Base-by-base conservation (phyloP, 73 alveolate genomes). In the Tetrahymena thermophila region DNA sequence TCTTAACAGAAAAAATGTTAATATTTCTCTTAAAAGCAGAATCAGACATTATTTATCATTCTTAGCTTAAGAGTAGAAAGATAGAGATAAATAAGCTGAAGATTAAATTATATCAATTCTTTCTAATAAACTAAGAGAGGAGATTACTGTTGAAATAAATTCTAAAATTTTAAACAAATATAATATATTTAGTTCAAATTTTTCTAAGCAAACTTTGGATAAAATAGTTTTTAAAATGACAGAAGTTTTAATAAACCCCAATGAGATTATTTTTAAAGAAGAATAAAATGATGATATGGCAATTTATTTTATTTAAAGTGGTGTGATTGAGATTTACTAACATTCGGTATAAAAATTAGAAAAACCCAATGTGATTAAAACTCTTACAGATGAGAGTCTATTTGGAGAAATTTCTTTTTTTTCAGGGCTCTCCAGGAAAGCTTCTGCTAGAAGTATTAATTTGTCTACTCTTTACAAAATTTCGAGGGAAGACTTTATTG, bases 391-490 rank as follows among this genome's bases (percentile, higher is more conserved):
- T 21, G 34, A 56, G 9, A 25, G 34, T 21, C 34, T 21, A 4
- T 94, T 94, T 85, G 96, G 96, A 34, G 95, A 85, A 37, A 44
- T 31, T 34, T 83, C 94, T 85, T 94, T 94, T 44, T 94, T 94
- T 85, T 85, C 96, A 34, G 95, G 95, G 7, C 85, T 50, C 25
- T 42, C n/a, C n/a, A 94, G 94, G 43, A 42, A 83, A 42, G 95
- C 44, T 35, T 84, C 96, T 13, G 93, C 85, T 31, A 94, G 56
- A 0, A 85, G 95, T 34, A 57, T 94, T 25, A 94, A 93, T 85
- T 58, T 94, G 28, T 44, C 96, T 40, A 15, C 93, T 34, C 21
- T 94, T 31, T 94, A 85, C 23, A 85, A 34, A 37, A 85, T 94
- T 44, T 55, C 56, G 35, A 94, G 96, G 85, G 85, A 94, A 14